A percentile compares a stretch with the other conserved stretches of the same genome.
phyloP scores from a whole-genome alignment of 2,329 filamentous ascomycete genomes.

The Clarireedia hainanense region DNA sequence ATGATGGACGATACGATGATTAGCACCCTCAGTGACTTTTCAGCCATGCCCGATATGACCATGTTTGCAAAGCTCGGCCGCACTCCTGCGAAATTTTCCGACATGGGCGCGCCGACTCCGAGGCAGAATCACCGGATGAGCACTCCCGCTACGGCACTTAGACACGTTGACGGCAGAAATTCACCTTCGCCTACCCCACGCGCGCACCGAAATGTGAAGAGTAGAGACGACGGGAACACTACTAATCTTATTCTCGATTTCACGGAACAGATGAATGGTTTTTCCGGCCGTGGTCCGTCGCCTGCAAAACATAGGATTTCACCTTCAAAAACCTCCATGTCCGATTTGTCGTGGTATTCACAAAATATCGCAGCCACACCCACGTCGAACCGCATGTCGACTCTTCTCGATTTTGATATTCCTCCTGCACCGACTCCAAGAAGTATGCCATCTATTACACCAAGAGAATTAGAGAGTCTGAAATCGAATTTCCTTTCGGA shows the following conservation, averaged over 20 bases:
- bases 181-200: conserved; percentile 34
- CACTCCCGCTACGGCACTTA: conserved; percentile 25
- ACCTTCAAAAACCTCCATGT: conserved; percentile 33
- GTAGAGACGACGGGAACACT: conserved; percentile 43
- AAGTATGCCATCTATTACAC: conserved; percentile 83
- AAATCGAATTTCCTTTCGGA: conserved; percentile 89
- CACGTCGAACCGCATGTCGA: conserved; percentile 42
- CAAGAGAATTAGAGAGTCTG: conserved; percentile 83
- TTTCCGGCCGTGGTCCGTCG: conserved; percentile 37
- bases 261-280: conserved; percentile 64
- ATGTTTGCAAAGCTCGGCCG: conserved; percentile 68
- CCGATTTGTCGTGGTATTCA: conserved; percentile 18
- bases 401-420: conserved; percentile 83
- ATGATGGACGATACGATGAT: conserved; percentile 32
- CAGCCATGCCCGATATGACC: conserved; percentile 81
- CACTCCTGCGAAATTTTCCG: conserved; percentile 48
- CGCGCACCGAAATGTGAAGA: conserved; percentile 26
- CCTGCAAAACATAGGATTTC: conserved; percentile 42
- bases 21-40: conserved; percentile 66
- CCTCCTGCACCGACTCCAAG: conserved; percentile 89
- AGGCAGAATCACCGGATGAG: conserved; percentile 20
- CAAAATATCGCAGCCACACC: conserved; percentile 17
- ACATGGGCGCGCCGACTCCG: conserved; percentile 31
- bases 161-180: conserved; percentile 13
- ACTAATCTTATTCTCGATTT: conserved; percentile 82